Evolutionary conservation across 202 grass and related monocot genomes (phyloP), one percentile per base, ranked within the genome.

Genomic region (Eragrostis tef): DNA sequence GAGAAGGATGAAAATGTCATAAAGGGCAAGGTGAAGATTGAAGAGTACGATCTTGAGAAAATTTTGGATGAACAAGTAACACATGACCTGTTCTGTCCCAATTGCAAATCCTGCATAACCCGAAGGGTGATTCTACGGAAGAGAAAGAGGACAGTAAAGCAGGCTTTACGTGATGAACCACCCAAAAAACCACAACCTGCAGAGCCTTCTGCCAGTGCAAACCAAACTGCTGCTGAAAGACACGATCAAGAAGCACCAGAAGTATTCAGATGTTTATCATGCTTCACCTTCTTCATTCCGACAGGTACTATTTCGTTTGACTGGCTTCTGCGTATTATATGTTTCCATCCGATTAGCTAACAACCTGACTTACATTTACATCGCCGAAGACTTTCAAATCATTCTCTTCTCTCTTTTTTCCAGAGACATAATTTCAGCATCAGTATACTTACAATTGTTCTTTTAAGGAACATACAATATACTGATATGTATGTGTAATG

Each of bases 41-140:
- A 85, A 85, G 92, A 89, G 66, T 86, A 87, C 21, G 88, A 98
- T 56, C 84, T 98, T 47, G 73, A 93, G 84, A 94, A 80, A 57
- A 85, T 98, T 52, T 49, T 98, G 63, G 77, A 90, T 14, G 70
- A 95, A 69, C 95, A 98, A 93, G 92, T 93, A 73, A 94, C 90
- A 24, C 88, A 98, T 85, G 92, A 98, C 69, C 70, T 98, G 17
- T 93, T 82, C 65, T 98, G 95, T 44, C 95, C 95, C 24, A 98
- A 94, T 36, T 98, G 92, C 84, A 85, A 89, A 13, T 98, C 95
- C 5, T 91, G 92, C 88, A 98, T 98, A 85, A 98, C 95, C 67
- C 62, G 62, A 82, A 94, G 88, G 82, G 95, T 98, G 67, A 93
- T 98, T 84, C 84, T 98, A 22, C 84, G 80, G 57, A 98, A 98